Evolutionary conservation across 2,329 filamentous ascomycete genomes (phyloP).

Genomic region (Colletotrichum cordylinicola): DNA sequence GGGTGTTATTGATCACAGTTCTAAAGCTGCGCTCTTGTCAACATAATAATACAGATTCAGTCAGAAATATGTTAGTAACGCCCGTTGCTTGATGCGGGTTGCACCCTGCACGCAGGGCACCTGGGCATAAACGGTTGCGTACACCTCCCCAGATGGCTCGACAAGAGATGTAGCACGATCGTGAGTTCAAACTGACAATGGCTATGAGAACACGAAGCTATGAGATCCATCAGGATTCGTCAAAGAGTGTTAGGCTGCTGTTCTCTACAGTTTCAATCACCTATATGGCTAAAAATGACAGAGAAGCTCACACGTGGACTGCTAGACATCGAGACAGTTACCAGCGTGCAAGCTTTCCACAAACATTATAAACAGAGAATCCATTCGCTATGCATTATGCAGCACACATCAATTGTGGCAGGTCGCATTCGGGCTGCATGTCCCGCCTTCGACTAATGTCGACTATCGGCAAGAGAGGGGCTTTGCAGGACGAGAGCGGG

Average conservation of each 20-base stretch:
- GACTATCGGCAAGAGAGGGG: not conserved
- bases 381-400: not conserved
- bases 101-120: not conserved
- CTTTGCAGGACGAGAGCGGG: not conserved
- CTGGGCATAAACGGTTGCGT: not conserved
- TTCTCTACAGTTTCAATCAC: not conserved
- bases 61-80: not conserved
- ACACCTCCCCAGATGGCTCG: not conserved
- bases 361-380: not conserved
- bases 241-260: not conserved
- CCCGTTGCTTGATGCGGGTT: not conserved
- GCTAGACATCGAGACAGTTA: not conserved
- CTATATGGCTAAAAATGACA: not conserved
- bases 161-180: not conserved
- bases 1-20: not conserved
- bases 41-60: not conserved
- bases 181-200: not conserved
- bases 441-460: not conserved
- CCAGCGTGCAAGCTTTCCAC: not conserved
- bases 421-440: not conserved
- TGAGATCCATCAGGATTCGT: not conserved
- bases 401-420: not conserved
- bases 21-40: not conserved
- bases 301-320: not conserved
- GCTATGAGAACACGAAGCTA: not conserved